These are phyloP conservation scores for Exidia glandulosa DNA, from an alignment of 768 basidiomycete genomes.

Conservation along the genomic window DNA sequence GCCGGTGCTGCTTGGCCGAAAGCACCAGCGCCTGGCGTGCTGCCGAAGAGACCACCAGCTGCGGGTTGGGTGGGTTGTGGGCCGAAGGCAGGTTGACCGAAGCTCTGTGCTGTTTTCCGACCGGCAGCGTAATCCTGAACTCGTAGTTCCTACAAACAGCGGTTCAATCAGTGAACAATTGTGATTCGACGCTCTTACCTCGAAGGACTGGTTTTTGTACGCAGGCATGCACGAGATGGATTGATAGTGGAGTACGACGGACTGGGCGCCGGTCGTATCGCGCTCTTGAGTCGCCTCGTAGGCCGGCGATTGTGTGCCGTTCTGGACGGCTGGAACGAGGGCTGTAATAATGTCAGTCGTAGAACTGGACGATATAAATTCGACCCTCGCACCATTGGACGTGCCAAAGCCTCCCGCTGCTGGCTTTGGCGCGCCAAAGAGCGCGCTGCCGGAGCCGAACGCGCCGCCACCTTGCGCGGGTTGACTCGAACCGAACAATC, in stretches of 20 bases:
- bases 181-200: constrained; percentile 29
- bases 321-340: constrained; percentile 44
- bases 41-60: constrained; percentile 9
- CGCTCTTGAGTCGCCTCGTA: constrained; percentile 56
- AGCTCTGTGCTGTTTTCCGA: constrained; percentile 59
- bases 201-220: constrained; percentile 69
- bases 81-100: constrained; percentile 35
- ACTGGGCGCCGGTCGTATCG: constrained; percentile 35
- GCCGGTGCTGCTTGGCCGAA: constrained; percentile 14
- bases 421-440: constrained; percentile 50
- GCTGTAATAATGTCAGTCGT: constrained; percentile 14
- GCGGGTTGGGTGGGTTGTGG: constrained; percentile 9
- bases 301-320: constrained; percentile 57
- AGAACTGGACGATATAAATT: constrained; percentile 12
- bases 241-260: constrained; percentile 58
- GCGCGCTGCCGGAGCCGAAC: constrained; percentile 20
- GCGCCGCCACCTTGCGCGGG: constrained; percentile 16
- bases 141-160: constrained; percentile 71
- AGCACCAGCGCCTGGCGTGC: constrained; percentile 10
- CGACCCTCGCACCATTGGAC: constrained; percentile 15
- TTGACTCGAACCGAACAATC: constrained; percentile 4
- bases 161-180: constrained; percentile 13
- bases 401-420: constrained; percentile 37
- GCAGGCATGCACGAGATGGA: constrained; percentile 70
- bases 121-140: constrained; percentile 66